phyloP scores from a whole-genome alignment of 2,329 filamentous ascomycete genomes.

The Metarhizium humberi region DNA sequence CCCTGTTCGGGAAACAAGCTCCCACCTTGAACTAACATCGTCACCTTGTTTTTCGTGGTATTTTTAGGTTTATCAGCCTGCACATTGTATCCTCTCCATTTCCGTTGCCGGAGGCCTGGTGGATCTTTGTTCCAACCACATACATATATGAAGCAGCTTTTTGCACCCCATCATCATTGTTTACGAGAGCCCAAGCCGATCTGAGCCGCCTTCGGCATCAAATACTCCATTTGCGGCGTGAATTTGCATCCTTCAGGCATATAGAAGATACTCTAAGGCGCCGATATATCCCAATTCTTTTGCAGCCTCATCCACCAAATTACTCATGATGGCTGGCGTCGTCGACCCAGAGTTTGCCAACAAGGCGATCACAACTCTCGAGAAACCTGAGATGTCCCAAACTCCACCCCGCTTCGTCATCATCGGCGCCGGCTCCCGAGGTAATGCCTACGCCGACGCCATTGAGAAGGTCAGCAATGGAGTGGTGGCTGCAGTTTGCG shows the following conservation, averaged over 20 bases:
- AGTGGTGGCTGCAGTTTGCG: slow-evolving; percentile 67
- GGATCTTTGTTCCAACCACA: background rate
- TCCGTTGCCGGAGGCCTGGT: background rate
- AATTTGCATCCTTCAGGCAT: background rate
- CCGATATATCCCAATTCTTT: background rate
- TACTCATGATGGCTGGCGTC: slow-evolving; percentile 12
- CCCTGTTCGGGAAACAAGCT: background rate
- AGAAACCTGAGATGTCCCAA: slow-evolving; percentile 34
- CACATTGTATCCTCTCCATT: too few species aligned
- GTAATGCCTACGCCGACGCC: slow-evolving; percentile 62
- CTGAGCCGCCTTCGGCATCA: background rate
- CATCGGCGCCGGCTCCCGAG: slow-evolving; percentile 75
- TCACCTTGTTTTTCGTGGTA: background rate
- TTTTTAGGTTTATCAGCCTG: background rate
- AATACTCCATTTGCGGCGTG: background rate
- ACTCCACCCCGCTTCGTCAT: slow-evolving; percentile 60
- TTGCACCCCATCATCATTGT: background rate
- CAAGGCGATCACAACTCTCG: slow-evolving; percentile 19
- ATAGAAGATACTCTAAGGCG: background rate
- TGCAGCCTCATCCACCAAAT: background rate
- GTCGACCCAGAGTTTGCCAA: slow-evolving; percentile 15
- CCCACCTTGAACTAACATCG: background rate
- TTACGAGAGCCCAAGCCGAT: background rate
- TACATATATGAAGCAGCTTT: background rate
- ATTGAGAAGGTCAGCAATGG: slow-evolving; percentile 57